These are phyloP conservation scores for Pichia sp. DNA, from an alignment of 1,139 yeast species.

Conservation along the genomic window DNA sequence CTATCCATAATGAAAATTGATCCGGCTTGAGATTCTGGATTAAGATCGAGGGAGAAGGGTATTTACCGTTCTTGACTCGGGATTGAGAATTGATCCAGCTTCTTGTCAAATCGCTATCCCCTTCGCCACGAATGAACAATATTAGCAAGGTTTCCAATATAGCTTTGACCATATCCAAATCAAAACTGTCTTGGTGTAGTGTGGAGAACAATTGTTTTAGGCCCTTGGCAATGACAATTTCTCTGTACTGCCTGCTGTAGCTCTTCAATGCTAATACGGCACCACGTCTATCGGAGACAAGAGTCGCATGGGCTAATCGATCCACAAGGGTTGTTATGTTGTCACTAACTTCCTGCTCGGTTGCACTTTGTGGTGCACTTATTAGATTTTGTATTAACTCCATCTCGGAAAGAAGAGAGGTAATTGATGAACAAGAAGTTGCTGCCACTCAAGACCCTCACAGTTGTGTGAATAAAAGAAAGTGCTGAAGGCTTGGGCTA, in stretches of 20 bases:
- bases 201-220: constrained; percentile 69
- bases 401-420: constrained; percentile 13
- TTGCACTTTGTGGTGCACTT: constrained; percentile 28
- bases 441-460: background rate
- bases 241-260: constrained; percentile 84
- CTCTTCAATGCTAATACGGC: constrained; percentile 89
- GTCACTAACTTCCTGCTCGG: constrained; percentile 63
- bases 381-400: constrained; percentile 31
- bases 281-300: constrained; percentile 82
- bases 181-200: constrained; percentile 58
- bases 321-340: constrained; percentile 89
- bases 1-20: constrained; percentile 90
- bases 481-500: background rate
- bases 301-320: constrained; percentile 74
- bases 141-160: constrained; percentile 81
- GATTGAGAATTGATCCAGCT: constrained; percentile 74
- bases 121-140: constrained; percentile 59
- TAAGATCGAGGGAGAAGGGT: constrained; percentile 73
- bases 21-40: constrained; percentile 56
- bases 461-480: background rate
- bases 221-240: constrained; percentile 85
- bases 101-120: constrained; percentile 51
- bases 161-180: constrained; percentile 72
- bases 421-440: too few relatives aligned
- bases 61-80: constrained; percentile 73